These are phyloP conservation scores for Ilex paraguariensis DNA, from an alignment of 305 asterid species.

Conservation along the genomic window DNA sequence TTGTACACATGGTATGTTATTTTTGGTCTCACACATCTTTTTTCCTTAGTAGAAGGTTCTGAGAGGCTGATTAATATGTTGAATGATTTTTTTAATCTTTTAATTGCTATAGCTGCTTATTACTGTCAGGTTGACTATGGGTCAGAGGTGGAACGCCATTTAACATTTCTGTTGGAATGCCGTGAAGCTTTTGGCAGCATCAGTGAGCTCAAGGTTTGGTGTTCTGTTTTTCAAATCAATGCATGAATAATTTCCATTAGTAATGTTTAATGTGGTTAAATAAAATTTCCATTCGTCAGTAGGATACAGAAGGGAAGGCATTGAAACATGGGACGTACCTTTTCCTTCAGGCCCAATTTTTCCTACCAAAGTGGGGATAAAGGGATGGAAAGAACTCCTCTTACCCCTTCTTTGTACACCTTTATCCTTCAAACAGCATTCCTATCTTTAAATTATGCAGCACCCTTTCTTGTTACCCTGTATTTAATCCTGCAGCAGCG, in stretches of 20 bases:
- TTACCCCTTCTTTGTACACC: neutral
- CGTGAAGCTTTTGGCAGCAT: constrained; percentile 79
- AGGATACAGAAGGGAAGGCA: no score
- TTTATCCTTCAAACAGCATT: neutral
- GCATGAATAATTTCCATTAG: neutral
- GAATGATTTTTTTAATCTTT: constrained; percentile 11
- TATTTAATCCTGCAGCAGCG: neutral
- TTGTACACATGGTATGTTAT: constrained; percentile 56
- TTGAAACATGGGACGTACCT: no score
- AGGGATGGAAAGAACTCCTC: neutral
- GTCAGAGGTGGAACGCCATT: constrained; percentile 50
- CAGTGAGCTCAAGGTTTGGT: constrained; percentile 65
- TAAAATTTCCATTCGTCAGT: no score
- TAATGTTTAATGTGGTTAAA: no score
- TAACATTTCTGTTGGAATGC: constrained; percentile 68
- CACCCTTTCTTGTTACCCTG: no score
- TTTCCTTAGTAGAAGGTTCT: constrained; percentile 12
- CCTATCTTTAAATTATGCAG: neutral
- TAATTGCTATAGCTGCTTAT: constrained; percentile 15
- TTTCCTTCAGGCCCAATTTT: neutral
- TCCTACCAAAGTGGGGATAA: constrained; percentile 4
- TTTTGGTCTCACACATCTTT: constrained; percentile 13
- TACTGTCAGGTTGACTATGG: constrained; percentile 67
- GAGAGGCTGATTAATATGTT: constrained; percentile 16
- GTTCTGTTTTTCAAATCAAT: neutral